Evolutionary conservation across 192 early-diverging fungal genomes (phyloP), one percentile per base, ranked within the genome.

Genomic region (Entophlyctis luteolus): DNA sequence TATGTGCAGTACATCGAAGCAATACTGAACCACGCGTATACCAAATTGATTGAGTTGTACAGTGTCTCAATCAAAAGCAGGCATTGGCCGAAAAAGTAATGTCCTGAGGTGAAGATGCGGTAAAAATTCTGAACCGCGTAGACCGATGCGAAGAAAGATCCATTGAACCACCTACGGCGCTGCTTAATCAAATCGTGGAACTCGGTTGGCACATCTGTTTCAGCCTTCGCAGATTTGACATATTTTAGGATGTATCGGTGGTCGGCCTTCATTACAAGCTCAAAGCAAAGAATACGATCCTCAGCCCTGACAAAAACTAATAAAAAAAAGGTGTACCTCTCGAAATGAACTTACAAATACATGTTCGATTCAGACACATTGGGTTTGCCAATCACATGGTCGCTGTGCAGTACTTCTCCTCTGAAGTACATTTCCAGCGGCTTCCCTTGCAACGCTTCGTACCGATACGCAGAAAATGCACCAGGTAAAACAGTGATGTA

Each of bases 241-340:
- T 90, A 91, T 55, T 83, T 82, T 12, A 91, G 75, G 1, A 89
- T 54, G 84, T 88, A 89, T 4, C 72, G 67, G 36, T 77, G 75
- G 31, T 76, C 66, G 12, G 55, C 59, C 57, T 89, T 92, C 52
- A 89, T 81, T 0, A 92, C 86, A 46, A 92, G 75, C 77, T 92
- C 90, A 75, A 90, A 92, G 71, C 90, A 92, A 20, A 92, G 76
- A 52, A 92, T 92, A 59, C 90, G 86, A 70, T 92, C 90, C 75
- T 92, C 90, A 18, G 90, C 90, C 53, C 84, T 72, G 39, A 84
- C 85, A 39, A 20, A 37, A 62, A 58, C 22, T 0, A 39, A 6
- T 0, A 12, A 8, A 18, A 14, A 33, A 58, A 10, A n/a, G n/a
- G n/a, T n/a, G n/a, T n/a, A n/a, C n/a, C n/a, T n/a, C n/a, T n/a